Base-by-base conservation (phyloP, 108 stramenopile genomes). In the Seminavis robusta region DNA sequence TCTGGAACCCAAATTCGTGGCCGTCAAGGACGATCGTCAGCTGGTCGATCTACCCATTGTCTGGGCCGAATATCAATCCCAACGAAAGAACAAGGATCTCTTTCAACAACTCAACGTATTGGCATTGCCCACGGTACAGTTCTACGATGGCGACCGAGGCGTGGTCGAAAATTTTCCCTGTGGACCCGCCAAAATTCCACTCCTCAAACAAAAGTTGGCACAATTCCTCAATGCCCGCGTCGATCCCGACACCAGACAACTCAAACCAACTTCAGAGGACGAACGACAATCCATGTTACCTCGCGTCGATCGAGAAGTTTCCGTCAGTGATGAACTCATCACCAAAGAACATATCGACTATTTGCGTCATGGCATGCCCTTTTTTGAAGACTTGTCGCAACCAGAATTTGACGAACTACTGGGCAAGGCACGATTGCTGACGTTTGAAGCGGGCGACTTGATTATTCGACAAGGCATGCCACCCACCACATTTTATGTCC, bases 111-210 rank as follows among this genome's bases (percentile, higher is more conserved):
- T 88, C 0, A 76, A 67, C 5, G 67, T 88, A 20, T 36, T 78
- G 26, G 78, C 83, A 30, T 38, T 88, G 4, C 87, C 87, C 20
- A 69, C 76, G 30, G 68, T 88, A 15, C 83, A 80, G 20, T 80
- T 88, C 27, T 84, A 88, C 41, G 79, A 72, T 0, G 80, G 81
- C 41, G 75, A 66, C 43, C 33, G 56, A 50, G 69, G 76, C 1
- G 50, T 82, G 4, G 79, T 84, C 15, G 87, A 88, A 39, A 80
- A 69, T 30, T 88, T 88, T 50, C 81, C 78, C 21, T 88, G 87
- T 60, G 83, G 83, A 4, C 83, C 83, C 0, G 56, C 71, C 33
- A 88, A 88, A 47, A 50, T 84, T 33, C 75, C 81, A 21, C 48
- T 83, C 45, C 55, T 88, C 29, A 74, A 69, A 65, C 64, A 76